Conservation (phyloP, 768 basidiomycete species). For the Xerocomellus dryophilus region DNA sequence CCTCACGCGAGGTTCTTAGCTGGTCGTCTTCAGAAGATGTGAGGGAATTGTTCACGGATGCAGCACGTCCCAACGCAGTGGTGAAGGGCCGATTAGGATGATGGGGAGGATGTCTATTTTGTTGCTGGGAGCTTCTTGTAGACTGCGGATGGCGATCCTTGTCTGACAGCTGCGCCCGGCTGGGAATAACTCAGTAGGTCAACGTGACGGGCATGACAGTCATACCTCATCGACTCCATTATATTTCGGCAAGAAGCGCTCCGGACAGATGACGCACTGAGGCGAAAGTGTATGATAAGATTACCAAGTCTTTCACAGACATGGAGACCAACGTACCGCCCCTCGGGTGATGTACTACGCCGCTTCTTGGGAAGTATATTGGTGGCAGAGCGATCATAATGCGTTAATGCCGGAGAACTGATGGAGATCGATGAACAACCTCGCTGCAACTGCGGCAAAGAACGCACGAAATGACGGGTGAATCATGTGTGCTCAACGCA, state of each 20-base stretch:
- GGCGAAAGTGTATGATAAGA: conserved; percentile 10
- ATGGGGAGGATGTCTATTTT: conserved; percentile 4
- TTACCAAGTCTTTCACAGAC: not conserved
- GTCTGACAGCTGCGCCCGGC: conserved; percentile 24
- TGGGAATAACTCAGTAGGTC: conserved; percentile 13
- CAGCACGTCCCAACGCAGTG: conserved; percentile 9
- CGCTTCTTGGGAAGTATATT: conserved; percentile 33
- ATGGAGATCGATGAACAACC: conserved; percentile 14
- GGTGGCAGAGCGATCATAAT: conserved; percentile 27
- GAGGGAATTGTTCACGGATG: conserved; percentile 18
- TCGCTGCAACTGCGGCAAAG: conserved; percentile 12
- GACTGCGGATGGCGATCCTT: conserved; percentile 10
- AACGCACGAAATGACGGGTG: conserved; percentile 32
- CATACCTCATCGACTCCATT: conserved; percentile 30
- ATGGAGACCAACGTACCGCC: conserved; percentile 19
- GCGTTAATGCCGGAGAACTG: conserved; percentile 31
- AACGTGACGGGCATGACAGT: not conserved
- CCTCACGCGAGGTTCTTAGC: conserved; percentile 28
- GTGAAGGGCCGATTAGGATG: conserved; percentile 8
- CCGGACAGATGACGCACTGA: conserved; percentile 16
- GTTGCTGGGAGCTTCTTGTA: conserved; percentile 14
- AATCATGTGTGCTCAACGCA: conserved; percentile 28
- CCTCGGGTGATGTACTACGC: conserved; percentile 32
- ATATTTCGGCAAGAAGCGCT: conserved; percentile 16
- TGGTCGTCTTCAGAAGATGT: conserved; percentile 33